phyloP scores from a whole-genome alignment of 257 asterid species.

The Rhazya stricta region DNA sequence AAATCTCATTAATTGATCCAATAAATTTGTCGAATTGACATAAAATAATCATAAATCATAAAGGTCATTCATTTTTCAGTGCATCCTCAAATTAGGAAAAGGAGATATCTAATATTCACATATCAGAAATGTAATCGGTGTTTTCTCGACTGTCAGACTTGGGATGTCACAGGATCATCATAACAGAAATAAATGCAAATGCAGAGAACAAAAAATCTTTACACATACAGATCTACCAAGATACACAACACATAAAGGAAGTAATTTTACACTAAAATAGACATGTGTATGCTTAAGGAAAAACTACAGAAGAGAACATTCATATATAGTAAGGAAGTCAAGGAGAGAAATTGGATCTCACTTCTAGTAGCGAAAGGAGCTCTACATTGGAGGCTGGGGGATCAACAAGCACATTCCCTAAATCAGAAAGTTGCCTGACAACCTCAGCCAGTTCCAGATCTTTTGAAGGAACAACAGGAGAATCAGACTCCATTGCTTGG shows the following conservation, averaged over 20 bases:
- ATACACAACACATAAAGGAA: background rate
- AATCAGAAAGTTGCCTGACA: background rate
- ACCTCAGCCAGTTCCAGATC: background rate
- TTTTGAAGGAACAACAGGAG: background rate
- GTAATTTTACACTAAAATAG: background rate
- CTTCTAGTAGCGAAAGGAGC: background rate
- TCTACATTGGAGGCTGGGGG: background rate
- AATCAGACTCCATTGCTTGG: background rate
- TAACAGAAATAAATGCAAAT: background rate
- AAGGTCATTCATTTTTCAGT: background rate
- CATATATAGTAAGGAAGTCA: background rate
- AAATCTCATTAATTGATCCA: background rate
- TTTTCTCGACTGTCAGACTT: background rate
- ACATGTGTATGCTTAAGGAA: background rate
- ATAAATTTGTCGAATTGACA: background rate
- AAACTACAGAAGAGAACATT: background rate
- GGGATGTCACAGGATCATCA: background rate
- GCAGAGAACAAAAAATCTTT: background rate
- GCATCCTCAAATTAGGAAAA: background rate
- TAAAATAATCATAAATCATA: background rate
- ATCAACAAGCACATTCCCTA: background rate
- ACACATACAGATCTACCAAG: background rate
- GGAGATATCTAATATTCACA: background rate
- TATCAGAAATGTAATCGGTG: background rate
- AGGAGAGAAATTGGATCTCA: background rate